Conservation (phyloP, 2,329 filamentous ascomycete species). For the Colletotrichum trifolii region DNA sequence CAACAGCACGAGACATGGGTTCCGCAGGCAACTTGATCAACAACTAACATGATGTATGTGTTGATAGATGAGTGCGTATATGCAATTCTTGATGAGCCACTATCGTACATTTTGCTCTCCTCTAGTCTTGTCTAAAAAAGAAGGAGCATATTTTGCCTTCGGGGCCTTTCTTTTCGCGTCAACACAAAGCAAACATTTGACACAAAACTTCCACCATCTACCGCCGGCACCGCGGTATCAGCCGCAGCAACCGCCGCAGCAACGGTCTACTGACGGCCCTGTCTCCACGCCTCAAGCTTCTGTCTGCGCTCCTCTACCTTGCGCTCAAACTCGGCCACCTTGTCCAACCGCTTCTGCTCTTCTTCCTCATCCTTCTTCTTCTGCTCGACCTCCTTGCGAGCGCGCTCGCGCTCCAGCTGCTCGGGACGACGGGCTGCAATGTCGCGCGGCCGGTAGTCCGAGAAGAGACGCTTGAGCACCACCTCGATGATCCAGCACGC, state of each 20-base stretch:
- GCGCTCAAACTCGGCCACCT: slow-evolving; percentile 70
- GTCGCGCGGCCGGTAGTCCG: slow-evolving; percentile 92
- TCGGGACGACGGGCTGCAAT: slow-evolving; percentile 89
- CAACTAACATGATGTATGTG: too few species aligned
- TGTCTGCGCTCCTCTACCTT: slow-evolving; percentile 63
- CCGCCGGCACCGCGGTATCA: not conserved
- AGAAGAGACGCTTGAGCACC: slow-evolving; percentile 84
- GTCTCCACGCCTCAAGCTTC: slow-evolving; percentile 60
- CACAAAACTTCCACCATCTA: not conserved
- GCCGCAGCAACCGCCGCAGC: not conserved
- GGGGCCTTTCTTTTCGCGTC: too few species aligned
- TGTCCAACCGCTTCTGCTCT: slow-evolving; percentile 63
- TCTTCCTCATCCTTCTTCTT: slow-evolving; percentile 60
- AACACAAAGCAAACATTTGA: too few species aligned
- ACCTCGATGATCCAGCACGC: slow-evolving; percentile 92
- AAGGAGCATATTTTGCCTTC: not conserved
- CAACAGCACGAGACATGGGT: too few species aligned
- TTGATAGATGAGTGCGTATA: slow-evolving; percentile 1
- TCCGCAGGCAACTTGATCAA: too few species aligned
- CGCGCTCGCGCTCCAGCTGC: slow-evolving; percentile 81
- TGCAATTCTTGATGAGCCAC: not conserved
- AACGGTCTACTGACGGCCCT: slow-evolving; percentile 44
- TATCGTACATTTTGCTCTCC: slow-evolving; percentile 16
- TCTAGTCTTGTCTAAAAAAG: not conserved
- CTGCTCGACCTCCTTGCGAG: slow-evolving; percentile 71